Base-by-base conservation (phyloP, 805 yeast genomes). In the Wickerhamiella siamensis region DNA sequence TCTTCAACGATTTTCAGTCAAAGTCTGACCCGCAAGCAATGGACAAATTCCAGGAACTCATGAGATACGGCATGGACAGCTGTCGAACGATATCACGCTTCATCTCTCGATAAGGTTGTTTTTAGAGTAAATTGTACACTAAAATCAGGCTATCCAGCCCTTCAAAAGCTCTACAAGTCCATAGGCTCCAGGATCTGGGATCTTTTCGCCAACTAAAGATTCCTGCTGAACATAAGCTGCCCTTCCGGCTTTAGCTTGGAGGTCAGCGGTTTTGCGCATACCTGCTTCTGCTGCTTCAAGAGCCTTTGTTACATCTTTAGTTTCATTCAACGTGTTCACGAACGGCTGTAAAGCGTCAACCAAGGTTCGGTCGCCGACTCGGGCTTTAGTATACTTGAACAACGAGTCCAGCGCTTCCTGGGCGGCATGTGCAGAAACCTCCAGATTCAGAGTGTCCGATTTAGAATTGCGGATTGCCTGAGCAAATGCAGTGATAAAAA, bases 101-200 rank as follows among this genome's bases (percentile, higher is more conserved):
- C 21, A 16, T 53, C 16, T 50, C 54, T 31, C 44, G 53, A 19
- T 34, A n/a, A 24, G 29, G 12, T 24, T 24, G 12, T 24, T 8
- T 12, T n/a, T n/a, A n/a, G n/a, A n/a, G n/a, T n/a, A n/a, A n/a
- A n/a, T n/a, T n/a, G n/a, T n/a, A n/a, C 14, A 14, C 17, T 24
- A 24, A 6, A 6, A 24, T 12, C 29, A 31, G 33, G 33, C 15
- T 31, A 31, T 31, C 29, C 29, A 24, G 1, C 78, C 79, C 47
- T 69, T 64, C 17, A 74, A 55, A 15, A 74, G 56, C 19, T 72
- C 82, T 29, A 76, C 80, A 19, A 87, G 64, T 3, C 96, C 96
- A 43, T 83, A 74, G 2, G 96, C 95, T 49, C 97, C 96, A 4
- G 97, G 95, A 54, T 87, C 97, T 1, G 95, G 94, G 24, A 86